phyloP scores from a whole-genome alignment of 306 rosid species.

The Corylus americana region DNA sequence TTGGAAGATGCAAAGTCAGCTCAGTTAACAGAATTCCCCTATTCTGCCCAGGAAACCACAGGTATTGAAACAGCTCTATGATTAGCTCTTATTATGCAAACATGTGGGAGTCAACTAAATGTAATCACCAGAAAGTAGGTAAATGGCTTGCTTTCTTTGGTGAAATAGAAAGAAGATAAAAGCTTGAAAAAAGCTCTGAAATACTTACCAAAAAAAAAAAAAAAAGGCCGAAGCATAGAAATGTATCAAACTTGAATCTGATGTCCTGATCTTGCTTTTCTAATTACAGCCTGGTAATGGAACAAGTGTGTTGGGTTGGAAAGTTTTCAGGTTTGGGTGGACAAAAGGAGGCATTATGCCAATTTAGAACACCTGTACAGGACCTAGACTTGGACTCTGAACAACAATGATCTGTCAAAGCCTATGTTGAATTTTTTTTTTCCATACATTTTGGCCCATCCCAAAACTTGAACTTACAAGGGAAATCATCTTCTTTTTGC shows the following conservation, averaged over 20 bases:
- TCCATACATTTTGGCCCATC: not conserved
- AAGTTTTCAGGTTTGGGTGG: not conserved
- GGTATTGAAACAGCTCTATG: slow-evolving; percentile 40
- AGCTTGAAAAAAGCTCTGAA: not conserved
- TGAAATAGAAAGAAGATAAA: not conserved
- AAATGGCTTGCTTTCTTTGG: not conserved
- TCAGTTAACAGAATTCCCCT: slow-evolving; percentile 56
- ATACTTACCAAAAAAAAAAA: too few relatives aligned
- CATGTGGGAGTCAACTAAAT: not conserved
- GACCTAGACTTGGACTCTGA: not conserved
- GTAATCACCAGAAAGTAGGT: not conserved
- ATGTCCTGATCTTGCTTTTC: not conserved
- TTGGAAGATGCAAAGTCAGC: slow-evolving; percentile 74
- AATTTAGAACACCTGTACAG: not conserved
- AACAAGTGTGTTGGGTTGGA: not conserved
- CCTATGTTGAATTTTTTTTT: not conserved
- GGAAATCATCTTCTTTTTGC: not conserved
- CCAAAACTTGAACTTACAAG: not conserved
- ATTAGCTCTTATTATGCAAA: not conserved
- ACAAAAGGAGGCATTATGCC: slow-evolving; percentile 1
- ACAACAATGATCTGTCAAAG: not conserved
- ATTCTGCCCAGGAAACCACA: slow-evolving; percentile 41
- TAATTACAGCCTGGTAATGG: not conserved
- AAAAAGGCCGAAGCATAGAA: not conserved
- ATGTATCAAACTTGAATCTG: not conserved